Evolutionary conservation across 139 green algal genomes (phyloP), one percentile per base, ranked within the genome.

Genomic region (Yamagishiella unicocca): DNA sequence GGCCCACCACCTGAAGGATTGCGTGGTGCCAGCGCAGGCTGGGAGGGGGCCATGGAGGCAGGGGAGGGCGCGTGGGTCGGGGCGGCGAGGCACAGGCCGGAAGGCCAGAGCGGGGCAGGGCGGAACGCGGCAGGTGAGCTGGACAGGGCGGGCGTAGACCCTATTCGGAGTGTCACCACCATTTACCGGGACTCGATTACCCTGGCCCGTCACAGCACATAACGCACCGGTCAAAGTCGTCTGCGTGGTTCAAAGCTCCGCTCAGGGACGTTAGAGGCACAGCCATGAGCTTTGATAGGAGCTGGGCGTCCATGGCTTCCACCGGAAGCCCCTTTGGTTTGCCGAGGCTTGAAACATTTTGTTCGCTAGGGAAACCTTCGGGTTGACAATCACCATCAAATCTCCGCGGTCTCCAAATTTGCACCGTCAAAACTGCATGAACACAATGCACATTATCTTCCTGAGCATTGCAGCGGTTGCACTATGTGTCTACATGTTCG

Each of bases 21-120:
- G 79, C 79, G 40, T 85, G 79, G 61, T 85, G 79, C 79, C 79
- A 84, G 38, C 55, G 55, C 27, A 84, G 54, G 1, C 77, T 83
- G 76, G 2, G 53, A 31, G 10, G 3, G 73, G 40, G 14, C 46
- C 12, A 75, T n/a, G 67, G 33, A 8, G 35, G n/a, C 7, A 19
- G 33, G 33, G 35, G 10, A 24, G 67, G 33, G n/a, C n/a, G n/a
- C n/a, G n/a, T n/a, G n/a, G n/a, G n/a, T n/a, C n/a, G n/a, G n/a
- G n/a, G n/a, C n/a, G n/a, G n/a, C n/a, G n/a, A n/a, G n/a, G n/a
- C n/a, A n/a, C n/a, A n/a, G n/a, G n/a, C n/a, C n/a, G n/a, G n/a
- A n/a, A n/a, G n/a, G n/a, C n/a, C n/a, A n/a, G n/a, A n/a, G n/a
- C n/a, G n/a, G n/a, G n/a, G n/a, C n/a, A n/a, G n/a, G n/a, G n/a